Base-by-base conservation (phyloP, 345 rosid genomes). In the Garcia nutans region DNA sequence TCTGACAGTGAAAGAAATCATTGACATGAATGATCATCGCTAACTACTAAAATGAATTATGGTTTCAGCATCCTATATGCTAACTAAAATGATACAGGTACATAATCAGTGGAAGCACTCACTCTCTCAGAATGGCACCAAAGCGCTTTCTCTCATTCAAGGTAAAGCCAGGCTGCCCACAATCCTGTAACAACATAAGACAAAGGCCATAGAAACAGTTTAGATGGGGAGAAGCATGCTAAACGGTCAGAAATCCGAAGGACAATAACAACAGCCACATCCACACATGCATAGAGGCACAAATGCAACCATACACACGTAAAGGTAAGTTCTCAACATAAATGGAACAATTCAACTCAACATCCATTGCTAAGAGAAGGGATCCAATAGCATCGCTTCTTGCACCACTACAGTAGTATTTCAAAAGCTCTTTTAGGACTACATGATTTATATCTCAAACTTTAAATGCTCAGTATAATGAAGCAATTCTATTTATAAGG, bases 141-240 rank as follows among this genome's bases (percentile, higher is more conserved):
- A 96, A 96, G 16, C 97, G 94, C 78, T 86, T 89, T 84, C 99
- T 96, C 89, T 96, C 99, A 68, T 90, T 74, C 84, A 89, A 80
- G 63, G 99, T 96, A 81, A 93, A 93, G 79, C 98, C 99, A 76
- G 99, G 99, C 80, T 93, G 98, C 65, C 99, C 98, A 1, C 88
- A 85, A 75, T 96, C 99, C 98, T 96, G 88, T 74, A 77, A 73
- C 26, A 78, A 56, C 55, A 71, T 42, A 66, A 65, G 55, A 76
- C 22, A 56, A 57, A 78, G 63, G 24, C 56, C 60, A 33, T 57
- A 61, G 41, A 22, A 19, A 22, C 24, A 33, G 11, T 37, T 52
- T 64, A 41, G 22, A 65, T 50, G 63, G 3, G 19, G 10, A 26
- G 28, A 15, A 47, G 10, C 11, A 73, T 6, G 58, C 23, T 28